Percentiles rank a stretch among this genome's conserved stretches.
phyloP scores from a whole-genome alignment of 2,329 filamentous ascomycete genomes.

The Sporothrix protearum region DNA sequence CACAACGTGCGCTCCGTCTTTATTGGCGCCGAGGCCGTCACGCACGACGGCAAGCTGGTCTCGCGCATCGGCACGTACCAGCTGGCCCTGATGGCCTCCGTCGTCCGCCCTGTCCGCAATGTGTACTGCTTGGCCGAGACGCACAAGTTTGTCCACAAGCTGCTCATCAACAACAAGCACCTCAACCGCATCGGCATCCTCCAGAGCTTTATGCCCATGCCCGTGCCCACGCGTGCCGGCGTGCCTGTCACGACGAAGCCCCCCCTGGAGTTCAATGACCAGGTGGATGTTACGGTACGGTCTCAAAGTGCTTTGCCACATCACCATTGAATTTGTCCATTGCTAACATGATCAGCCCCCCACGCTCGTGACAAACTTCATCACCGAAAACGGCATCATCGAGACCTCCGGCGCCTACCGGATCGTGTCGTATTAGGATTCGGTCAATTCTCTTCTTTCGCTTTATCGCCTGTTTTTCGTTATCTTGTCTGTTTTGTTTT shows the following conservation, averaged over 20 bases:
- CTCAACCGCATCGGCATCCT: conserved; percentile 61
- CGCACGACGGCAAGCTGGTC: conserved; percentile 90
- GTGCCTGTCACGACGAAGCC: conserved; percentile 28
- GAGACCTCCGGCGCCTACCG: conserved; percentile 26
- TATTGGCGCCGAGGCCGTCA: conserved; percentile 77
- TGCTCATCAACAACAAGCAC: conserved; percentile 77
- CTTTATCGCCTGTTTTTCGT: neutral
- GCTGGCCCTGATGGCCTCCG: conserved; percentile 75
- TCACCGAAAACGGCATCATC: conserved; percentile 69
- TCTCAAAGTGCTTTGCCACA: conserved; percentile 34
- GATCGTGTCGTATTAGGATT: conserved; percentile 26
- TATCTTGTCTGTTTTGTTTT: neutral
- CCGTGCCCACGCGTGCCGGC: conserved; percentile 33
- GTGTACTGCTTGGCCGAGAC: conserved; percentile 93
- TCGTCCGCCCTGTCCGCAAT: conserved; percentile 48
- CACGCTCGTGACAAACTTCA: conserved; percentile 65
- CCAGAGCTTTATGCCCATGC: conserved; percentile 64
- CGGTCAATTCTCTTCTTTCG: neutral
- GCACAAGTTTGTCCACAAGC: conserved; percentile 91
- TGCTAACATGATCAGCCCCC: conserved; percentile 50
- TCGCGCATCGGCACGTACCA: conserved; percentile 82
- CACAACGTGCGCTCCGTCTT: conserved; percentile 66
- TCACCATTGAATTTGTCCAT: neutral
- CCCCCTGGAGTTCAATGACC: conserved; percentile 44
- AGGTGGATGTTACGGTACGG: conserved; percentile 73